Conservation (phyloP, 192 early-diverging fungal species). For the Umbelopsis vinacea region DNA sequence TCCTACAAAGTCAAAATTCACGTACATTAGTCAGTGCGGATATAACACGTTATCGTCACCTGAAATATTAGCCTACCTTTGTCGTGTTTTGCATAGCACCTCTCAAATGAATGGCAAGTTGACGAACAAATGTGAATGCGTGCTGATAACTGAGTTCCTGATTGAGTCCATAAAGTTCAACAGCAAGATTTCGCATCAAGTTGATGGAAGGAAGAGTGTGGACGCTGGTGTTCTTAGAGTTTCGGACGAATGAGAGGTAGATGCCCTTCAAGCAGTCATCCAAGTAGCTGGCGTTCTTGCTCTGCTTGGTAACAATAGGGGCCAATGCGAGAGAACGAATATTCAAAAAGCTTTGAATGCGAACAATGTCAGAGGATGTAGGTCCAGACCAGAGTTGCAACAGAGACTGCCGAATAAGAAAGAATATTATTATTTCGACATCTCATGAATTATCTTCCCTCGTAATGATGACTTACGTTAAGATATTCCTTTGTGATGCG, state of each 20-base stretch:
- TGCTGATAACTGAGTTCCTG: constrained; percentile 86
- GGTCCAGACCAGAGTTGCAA: constrained; percentile 57
- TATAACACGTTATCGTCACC: too few species aligned
- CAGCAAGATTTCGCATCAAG: constrained; percentile 92
- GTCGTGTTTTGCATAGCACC: constrained; percentile 83
- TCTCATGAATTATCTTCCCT: neutral
- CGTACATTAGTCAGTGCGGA: neutral
- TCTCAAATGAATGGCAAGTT: constrained; percentile 91
- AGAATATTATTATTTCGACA: neutral
- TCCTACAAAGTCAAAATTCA: constrained; percentile 50
- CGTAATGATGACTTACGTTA: constrained; percentile 50
- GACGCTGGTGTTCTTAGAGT: constrained; percentile 75
- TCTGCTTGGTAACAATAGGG: constrained; percentile 26
- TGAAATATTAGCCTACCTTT: constrained; percentile 44
- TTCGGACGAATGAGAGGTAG: constrained; percentile 81
- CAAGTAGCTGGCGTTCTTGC: constrained; percentile 54
- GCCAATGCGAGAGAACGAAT: constrained; percentile 74
- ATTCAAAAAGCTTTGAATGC: constrained; percentile 83
- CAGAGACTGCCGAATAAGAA: constrained; percentile 37
- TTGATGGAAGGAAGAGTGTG: constrained; percentile 84
- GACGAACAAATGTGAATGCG: constrained; percentile 91
- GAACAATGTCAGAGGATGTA: constrained; percentile 66
- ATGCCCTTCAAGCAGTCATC: constrained; percentile 79
- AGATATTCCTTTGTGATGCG: constrained; percentile 84
- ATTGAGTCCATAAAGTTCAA: constrained; percentile 85